Evolutionary conservation across 2,329 filamentous ascomycete genomes (phyloP).

Genomic region (Aspergillus calidoustus): DNA sequence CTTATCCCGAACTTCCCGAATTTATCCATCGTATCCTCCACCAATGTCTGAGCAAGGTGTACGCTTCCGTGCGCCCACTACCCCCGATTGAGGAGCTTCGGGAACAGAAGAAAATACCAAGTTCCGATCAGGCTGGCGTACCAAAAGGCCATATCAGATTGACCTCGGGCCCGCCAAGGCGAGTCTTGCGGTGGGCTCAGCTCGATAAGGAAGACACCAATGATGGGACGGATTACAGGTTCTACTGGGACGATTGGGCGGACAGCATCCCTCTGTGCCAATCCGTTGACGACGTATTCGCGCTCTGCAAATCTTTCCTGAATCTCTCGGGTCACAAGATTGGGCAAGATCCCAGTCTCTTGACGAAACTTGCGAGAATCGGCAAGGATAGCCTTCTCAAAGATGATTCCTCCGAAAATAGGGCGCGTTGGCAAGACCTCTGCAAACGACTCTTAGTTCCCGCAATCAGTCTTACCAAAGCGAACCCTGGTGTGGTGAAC

Average conservation of each 20-base stretch:
- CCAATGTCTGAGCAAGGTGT: conserved; percentile 79
- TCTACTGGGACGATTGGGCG: conserved; percentile 97
- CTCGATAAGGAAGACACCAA: conserved; percentile 77
- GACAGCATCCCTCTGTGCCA: conserved; percentile 94
- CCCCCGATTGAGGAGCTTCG: conserved; percentile 46
- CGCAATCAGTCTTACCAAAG: conserved; percentile 80
- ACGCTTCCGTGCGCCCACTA: conserved; percentile 57
- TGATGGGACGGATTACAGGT: conserved; percentile 78
- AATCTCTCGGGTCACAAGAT: conserved; percentile 88
- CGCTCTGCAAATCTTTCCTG: conserved; percentile 79
- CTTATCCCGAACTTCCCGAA: conserved; percentile 78
- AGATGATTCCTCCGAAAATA: conserved; percentile 72
- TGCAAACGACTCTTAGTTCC: conserved; percentile 85
- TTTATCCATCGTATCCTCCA: conserved; percentile 84
- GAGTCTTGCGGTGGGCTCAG: conserved; percentile 79
- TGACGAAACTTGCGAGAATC: conserved; percentile 84
- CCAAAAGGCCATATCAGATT: conserved; percentile 72
- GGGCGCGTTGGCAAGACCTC: conserved; percentile 80
- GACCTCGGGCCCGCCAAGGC: conserved; percentile 63
- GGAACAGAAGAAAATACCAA: conserved; percentile 56
- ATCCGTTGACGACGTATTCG: conserved; percentile 86
- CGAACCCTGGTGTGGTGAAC: conserved; percentile 82
- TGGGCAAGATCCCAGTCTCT: conserved; percentile 76
- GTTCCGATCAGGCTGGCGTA: conserved; percentile 68
- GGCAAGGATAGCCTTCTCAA: conserved; percentile 74